A percentile compares a stretch with the other conserved stretches of the same genome.
phyloP scores from a whole-genome alignment of 2,329 filamentous ascomycete species.

The Aspergillus chevalieri region DNA sequence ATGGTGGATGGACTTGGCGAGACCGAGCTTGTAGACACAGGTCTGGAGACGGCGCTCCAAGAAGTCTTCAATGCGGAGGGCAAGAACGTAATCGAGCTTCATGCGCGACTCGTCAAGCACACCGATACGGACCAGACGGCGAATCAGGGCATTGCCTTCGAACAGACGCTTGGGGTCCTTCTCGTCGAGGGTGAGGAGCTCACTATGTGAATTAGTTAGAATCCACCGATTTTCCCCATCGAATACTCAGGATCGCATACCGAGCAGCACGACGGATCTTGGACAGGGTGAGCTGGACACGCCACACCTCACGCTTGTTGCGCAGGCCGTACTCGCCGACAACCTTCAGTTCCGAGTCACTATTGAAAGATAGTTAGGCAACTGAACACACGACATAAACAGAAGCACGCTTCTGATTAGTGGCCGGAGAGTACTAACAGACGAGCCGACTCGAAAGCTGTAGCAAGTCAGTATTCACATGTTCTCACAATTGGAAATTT shows the following conservation, averaged over 20 bases:
- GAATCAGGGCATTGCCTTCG: constrained; percentile 99
- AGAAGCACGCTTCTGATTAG: constrained; percentile 97
- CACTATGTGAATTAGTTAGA: constrained; percentile 56
- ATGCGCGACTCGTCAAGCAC: constrained; percentile 99
- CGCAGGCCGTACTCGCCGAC: constrained; percentile 99
- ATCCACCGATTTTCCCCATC: background rate
- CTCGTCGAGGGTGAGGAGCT: constrained; percentile 99
- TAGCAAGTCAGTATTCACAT: constrained; percentile 31
- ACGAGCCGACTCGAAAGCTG: constrained; percentile 97
- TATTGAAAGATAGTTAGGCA: constrained; percentile 62
- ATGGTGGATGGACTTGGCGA: constrained; percentile 99
- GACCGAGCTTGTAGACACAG: constrained; percentile 99
- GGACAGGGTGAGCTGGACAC: constrained; percentile 97
- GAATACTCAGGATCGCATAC: constrained; percentile 50
- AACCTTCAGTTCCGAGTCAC: constrained; percentile 99
- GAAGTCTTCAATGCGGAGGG: constrained; percentile 99
- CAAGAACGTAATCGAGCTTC: constrained; percentile 99
- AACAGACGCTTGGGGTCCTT: constrained; percentile 99
- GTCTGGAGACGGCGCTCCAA: constrained; percentile 99
- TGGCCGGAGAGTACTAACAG: constrained; percentile 94
- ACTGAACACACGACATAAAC: constrained; percentile 81
- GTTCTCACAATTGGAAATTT: constrained; percentile 2
- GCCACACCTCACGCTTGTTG: constrained; percentile 99
- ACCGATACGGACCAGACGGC: constrained; percentile 98
- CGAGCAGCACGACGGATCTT: constrained; percentile 99